Conservation (phyloP, 2,329 filamentous ascomycete species). For the Cylindrodendrum hubeiense region DNA sequence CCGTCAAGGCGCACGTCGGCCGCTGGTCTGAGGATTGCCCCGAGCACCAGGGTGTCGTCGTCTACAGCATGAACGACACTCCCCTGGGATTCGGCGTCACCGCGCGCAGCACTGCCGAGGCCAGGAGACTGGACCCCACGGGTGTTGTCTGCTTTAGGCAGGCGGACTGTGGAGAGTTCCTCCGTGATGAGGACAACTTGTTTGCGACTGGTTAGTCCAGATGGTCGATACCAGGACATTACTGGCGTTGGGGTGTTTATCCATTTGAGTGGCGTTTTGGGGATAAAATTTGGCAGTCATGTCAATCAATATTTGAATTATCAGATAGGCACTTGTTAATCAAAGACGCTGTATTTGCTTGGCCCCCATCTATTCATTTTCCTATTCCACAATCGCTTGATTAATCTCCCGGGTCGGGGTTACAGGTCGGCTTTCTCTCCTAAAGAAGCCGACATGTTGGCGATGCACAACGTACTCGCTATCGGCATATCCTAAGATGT, state of each 20-base stretch:
- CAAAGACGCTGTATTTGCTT: constrained; percentile 37
- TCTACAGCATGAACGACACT: constrained; percentile 92
- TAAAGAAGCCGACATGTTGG: constrained; percentile 86
- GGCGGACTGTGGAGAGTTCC: constrained; percentile 93
- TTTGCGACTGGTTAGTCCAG: constrained; percentile 64
- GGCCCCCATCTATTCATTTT: constrained; percentile 25
- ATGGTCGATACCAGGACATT: constrained; percentile 20
- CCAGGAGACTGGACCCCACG: constrained; percentile 87
- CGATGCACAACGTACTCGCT: constrained; percentile 93
- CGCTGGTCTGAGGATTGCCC: constrained; percentile 92
- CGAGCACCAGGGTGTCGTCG: constrained; percentile 91
- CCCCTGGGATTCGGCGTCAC: constrained; percentile 95
- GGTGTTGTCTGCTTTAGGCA: constrained; percentile 91
- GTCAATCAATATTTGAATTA: constrained; percentile 36
- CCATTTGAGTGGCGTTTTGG: constrained; percentile 37
- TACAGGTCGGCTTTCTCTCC: constrained; percentile 64
- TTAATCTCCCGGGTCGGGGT: constrained; percentile 56
- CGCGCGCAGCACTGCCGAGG: constrained; percentile 87
- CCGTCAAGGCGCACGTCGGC: constrained; percentile 79
- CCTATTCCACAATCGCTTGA: constrained; percentile 36
- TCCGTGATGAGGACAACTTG: constrained; percentile 82
- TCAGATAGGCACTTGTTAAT: constrained; percentile 39
- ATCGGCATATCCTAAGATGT: constrained; percentile 89
- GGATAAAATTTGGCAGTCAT: constrained; percentile 28
- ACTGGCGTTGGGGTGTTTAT: constrained; percentile 44